Conservation (phyloP, 805 yeast genomes). For the Komagataella populi region DNA sequence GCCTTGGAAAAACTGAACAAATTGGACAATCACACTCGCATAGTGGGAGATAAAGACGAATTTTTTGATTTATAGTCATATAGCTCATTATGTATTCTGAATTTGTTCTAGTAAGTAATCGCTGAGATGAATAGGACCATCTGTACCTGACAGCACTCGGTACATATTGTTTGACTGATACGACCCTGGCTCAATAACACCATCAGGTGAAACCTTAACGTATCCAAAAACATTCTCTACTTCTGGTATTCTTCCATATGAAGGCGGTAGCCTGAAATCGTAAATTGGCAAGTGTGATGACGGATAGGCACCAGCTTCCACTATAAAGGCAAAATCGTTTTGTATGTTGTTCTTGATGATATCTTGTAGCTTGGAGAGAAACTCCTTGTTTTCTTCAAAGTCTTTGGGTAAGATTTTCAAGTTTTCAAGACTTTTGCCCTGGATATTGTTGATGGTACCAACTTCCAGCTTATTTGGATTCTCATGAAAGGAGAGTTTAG, state of each 20-base stretch:
- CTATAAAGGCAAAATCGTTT: constrained; percentile 36
- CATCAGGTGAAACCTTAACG: constrained; percentile 40
- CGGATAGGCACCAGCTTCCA: constrained; percentile 42
- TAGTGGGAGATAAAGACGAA: not conserved
- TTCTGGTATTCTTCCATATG: constrained; percentile 53
- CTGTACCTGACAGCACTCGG: constrained; percentile 27
- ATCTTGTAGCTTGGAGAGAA: constrained; percentile 10
- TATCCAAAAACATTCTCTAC: constrained; percentile 63
- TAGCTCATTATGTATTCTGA: constrained; percentile 14
- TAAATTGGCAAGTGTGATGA: constrained; percentile 52
- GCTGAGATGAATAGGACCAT: constrained; percentile 38
- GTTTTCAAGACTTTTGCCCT: not conserved
- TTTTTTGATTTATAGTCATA: not conserved
- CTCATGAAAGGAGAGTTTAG: constrained; percentile 14
- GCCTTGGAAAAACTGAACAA: constrained; percentile 7
- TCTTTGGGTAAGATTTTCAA: constrained; percentile 8
- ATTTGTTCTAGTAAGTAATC: constrained; percentile 34
- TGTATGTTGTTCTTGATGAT: constrained; percentile 12
- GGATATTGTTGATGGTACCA: constrained; percentile 7
- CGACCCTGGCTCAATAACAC: constrained; percentile 37
- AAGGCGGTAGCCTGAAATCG: constrained; percentile 54
- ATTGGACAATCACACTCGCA: not conserved
- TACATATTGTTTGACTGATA: constrained; percentile 52
- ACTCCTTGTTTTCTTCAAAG: constrained; percentile 15
- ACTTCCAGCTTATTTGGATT: constrained; percentile 12